These are phyloP conservation scores for Actinidia chinensis DNA, from an alignment of 179 eudicot species.

Conservation along the genomic window DNA sequence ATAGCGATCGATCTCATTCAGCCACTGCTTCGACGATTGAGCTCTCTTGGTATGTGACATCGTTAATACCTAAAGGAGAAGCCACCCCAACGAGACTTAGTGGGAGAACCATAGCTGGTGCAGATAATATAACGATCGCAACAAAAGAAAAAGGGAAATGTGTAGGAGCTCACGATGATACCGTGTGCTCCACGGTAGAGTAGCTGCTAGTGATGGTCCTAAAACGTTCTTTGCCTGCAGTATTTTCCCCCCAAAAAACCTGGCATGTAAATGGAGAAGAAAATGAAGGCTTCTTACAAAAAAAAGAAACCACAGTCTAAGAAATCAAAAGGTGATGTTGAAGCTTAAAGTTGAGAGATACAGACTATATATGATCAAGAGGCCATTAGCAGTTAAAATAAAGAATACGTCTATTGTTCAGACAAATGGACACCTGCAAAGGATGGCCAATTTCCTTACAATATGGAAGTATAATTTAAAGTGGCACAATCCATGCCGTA, in stretches of 20 bases:
- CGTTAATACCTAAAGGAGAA: constrained; percentile 44
- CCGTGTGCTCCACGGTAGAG: constrained; percentile 70
- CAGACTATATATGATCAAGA: background rate
- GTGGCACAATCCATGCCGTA: background rate
- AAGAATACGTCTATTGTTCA: background rate
- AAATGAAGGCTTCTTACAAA: background rate
- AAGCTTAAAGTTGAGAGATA: background rate
- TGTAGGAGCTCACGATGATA: constrained; percentile 43
- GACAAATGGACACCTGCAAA: too few species aligned
- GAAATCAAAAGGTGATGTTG: background rate
- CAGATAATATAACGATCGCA: background rate
- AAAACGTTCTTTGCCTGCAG: constrained; percentile 66
- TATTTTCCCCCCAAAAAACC: too few species aligned
- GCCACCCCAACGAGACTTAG: background rate
- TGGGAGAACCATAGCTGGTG: background rate
- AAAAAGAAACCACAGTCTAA: background rate
- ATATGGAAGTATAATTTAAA: background rate
- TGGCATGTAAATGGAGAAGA: constrained; percentile 17
- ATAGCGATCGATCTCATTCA: constrained; percentile 57
- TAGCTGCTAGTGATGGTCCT: constrained; percentile 67
- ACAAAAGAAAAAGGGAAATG: background rate
- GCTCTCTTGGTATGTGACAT: constrained; percentile 56
- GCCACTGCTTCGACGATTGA: constrained; percentile 56
- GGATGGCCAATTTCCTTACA: background rate
- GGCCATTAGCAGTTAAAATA: background rate